Percentiles rank a stretch among this genome's conserved stretches.
phyloP scores from a whole-genome alignment of 2,329 filamentous ascomycete species.

The Fusarium protoensiforme region DNA sequence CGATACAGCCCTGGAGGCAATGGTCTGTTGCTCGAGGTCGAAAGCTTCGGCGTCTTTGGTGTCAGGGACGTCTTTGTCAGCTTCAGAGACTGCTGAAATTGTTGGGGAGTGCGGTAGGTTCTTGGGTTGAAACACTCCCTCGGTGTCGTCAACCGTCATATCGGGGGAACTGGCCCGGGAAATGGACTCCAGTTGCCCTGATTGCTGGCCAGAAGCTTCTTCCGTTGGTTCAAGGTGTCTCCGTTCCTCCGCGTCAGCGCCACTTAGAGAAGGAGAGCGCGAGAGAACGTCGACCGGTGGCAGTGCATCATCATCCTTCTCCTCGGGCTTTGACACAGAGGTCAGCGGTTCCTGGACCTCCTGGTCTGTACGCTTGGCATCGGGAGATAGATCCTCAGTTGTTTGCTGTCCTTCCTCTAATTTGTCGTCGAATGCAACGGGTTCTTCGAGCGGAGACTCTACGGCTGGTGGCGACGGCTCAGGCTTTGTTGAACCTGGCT shows the following conservation, averaged over 20 bases:
- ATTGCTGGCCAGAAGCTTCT: background rate
- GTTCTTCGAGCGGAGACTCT: background rate
- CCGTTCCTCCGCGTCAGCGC: background rate
- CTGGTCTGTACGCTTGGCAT: background rate
- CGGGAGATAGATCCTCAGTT: background rate
- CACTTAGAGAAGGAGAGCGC: background rate
- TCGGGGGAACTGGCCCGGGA: slow-evolving; percentile 10
- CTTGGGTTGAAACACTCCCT: background rate
- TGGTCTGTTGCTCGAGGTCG: background rate
- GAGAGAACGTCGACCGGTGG: background rate
- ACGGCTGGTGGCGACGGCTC: background rate
- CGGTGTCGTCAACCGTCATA: background rate
- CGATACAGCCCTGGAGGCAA: background rate
- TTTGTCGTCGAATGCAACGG: background rate
- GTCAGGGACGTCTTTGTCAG: background rate
- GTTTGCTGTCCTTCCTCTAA: background rate
- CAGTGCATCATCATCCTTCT: background rate
- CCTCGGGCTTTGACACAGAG: background rate
- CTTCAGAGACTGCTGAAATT: background rate
- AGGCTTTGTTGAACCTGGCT: background rate
- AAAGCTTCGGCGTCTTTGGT: background rate
- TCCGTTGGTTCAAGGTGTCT: background rate
- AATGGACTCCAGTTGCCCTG: background rate
- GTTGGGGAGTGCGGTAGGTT: background rate
- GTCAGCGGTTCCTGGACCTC: background rate